Conservation (phyloP, 768 basidiomycete genomes). For the Russula sp. region DNA sequence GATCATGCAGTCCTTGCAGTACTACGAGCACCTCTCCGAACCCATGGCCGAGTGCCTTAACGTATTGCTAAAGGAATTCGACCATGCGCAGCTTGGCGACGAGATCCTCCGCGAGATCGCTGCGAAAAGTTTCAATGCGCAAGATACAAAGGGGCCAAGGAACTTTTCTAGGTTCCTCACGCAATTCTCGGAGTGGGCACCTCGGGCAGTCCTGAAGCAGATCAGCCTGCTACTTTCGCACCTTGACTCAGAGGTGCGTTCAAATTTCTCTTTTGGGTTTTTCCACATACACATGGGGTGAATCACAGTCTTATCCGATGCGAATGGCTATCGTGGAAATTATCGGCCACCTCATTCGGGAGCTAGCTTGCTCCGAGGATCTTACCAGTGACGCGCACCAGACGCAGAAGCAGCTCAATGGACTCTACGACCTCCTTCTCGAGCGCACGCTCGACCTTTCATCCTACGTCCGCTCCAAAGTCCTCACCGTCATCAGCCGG, state of each 20-base stretch:
- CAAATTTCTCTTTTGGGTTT: neutral
- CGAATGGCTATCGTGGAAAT: slow-evolving; percentile 91
- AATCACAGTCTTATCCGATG: slow-evolving; percentile 82
- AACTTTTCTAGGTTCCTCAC: slow-evolving; percentile 82
- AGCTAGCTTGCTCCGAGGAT: slow-evolving; percentile 55
- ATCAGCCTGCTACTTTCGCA: slow-evolving; percentile 78
- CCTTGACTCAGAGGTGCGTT: slow-evolving; percentile 80
- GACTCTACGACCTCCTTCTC: slow-evolving; percentile 75
- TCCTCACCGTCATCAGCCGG: slow-evolving; percentile 66
- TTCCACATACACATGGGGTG: neutral
- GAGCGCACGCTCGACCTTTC: slow-evolving; percentile 85
- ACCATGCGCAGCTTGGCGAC: slow-evolving; percentile 82
- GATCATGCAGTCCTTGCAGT: slow-evolving; percentile 88
- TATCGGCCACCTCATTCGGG: slow-evolving; percentile 75
- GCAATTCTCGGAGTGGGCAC: slow-evolving; percentile 69
- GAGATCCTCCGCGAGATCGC: slow-evolving; percentile 88
- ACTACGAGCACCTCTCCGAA: slow-evolving; percentile 91
- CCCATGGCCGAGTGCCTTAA: slow-evolving; percentile 88
- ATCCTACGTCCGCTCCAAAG: slow-evolving; percentile 87
- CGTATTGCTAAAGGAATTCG: slow-evolving; percentile 75
- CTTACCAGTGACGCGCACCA: slow-evolving; percentile 40
- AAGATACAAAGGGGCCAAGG: slow-evolving; percentile 83
- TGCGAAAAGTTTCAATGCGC: slow-evolving; percentile 62
- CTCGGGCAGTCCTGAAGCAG: slow-evolving; percentile 80
- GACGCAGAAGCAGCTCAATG: slow-evolving; percentile 65